Evolutionary conservation across 345 rosid species (phyloP).

Genomic region (Syzygium oleosum): DNA sequence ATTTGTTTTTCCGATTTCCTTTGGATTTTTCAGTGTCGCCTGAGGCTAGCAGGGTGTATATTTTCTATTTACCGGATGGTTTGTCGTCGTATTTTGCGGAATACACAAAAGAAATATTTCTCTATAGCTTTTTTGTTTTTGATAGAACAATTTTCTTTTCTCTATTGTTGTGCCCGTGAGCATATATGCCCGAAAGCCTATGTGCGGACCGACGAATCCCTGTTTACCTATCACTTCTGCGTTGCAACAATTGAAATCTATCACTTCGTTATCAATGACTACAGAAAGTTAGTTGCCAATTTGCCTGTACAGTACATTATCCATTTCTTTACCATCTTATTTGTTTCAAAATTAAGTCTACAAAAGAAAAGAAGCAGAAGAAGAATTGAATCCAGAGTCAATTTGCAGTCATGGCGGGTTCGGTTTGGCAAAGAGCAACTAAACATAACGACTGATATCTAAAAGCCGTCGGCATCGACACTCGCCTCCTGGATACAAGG

Average conservation of each 20-base stretch:
- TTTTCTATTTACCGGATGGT: background rate
- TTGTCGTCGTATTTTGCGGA: background rate
- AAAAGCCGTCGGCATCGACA: background rate
- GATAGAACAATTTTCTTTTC: background rate
- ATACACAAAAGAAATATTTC: background rate
- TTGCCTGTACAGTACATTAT: background rate
- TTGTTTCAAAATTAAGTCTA: background rate
- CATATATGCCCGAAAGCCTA: background rate
- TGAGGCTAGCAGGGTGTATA: background rate
- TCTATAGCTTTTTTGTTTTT: no score
- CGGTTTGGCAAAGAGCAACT: background rate
- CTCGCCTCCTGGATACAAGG: background rate
- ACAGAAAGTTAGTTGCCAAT: background rate
- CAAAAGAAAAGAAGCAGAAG: background rate
- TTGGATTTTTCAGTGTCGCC: background rate
- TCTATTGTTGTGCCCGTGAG: background rate
- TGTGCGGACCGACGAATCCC: accelerated
- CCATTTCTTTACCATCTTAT: background rate
- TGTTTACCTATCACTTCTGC: background rate
- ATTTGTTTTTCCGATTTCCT: background rate
- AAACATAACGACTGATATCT: background rate
- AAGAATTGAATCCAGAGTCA: background rate
- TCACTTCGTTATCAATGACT: background rate
- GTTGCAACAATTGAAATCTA: background rate
- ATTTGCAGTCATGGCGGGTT: background rate